Conservation (phyloP, 306 rosid genomes). For the Ormosia semicastrata region DNA sequence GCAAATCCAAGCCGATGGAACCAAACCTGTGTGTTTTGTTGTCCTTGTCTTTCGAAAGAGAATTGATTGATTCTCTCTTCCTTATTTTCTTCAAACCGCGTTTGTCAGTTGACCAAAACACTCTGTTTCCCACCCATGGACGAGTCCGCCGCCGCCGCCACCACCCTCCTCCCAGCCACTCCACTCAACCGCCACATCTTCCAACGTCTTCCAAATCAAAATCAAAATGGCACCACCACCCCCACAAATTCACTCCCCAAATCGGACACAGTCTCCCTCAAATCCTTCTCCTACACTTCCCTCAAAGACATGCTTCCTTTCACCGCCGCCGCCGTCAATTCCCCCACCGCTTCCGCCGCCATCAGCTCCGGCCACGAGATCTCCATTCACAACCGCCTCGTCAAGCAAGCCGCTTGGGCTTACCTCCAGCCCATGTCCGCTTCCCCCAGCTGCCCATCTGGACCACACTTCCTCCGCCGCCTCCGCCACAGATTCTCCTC, state of each 20-base stretch:
- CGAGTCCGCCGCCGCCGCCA: not conserved
- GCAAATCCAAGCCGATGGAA: not conserved
- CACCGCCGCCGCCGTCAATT: conserved; percentile 15
- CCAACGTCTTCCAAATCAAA: not conserved
- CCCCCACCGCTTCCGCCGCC: conserved; percentile 10
- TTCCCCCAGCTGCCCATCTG: conserved; percentile 25
- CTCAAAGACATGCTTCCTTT: conserved; percentile 63
- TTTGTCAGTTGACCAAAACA: not conserved
- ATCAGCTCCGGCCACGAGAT: conserved; percentile 48
- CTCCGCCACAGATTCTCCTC: no score
- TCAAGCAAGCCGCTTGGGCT: conserved; percentile 95
- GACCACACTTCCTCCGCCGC: no score
- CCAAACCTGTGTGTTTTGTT: not conserved
- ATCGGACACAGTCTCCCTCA: conserved; percentile 4
- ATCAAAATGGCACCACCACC: not conserved
- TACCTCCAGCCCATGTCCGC: conserved; percentile 84
- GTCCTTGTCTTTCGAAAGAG: not conserved
- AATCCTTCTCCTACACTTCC: conserved; percentile 54
- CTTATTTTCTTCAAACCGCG: not conserved
- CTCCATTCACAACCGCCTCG: conserved; percentile 61
- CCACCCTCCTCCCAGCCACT: not conserved
- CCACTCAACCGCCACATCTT: conserved; percentile 27
- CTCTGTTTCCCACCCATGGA: conserved; percentile 27
- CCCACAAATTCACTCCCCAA: conserved; percentile 6
- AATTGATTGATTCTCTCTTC: not conserved